Evolutionary conservation across 176 grass and related monocot species (phyloP), one percentile per base, ranked within the genome.

Genomic region (Eragrostis curvula): DNA sequence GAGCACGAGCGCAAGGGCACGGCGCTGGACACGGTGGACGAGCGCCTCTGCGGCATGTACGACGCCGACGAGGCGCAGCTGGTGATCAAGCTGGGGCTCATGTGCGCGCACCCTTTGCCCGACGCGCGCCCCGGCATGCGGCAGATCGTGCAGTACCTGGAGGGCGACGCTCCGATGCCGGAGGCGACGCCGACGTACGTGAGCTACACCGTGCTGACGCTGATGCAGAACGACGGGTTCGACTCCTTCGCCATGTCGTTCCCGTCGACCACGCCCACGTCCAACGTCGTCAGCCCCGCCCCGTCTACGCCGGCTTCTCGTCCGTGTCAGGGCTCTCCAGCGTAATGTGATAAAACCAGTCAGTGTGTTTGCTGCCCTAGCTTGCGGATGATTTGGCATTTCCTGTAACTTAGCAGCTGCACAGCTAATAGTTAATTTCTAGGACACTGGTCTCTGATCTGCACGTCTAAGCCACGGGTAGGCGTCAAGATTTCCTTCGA

Each of bases 221-320:
- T 86, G 57, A 90, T 90, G 88, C 88, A 86, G 73, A 90, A 86
- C 83, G 88, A 86, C 28, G 88, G 88, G 23, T 90, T 90, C 73
- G 88, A 90, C 73, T 86, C 88, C 1, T 90, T 86, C 79, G 73
- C 73, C 67, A 52, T 78, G 88, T 90, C 88, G 3, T 86, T 83
- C 83, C 88, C 88, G 20, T 90, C 88, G n/a, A n/a, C n/a, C 79
- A 73, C 83, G 13, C 83, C 23, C 56, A 68, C 83, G 13, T 73
- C 79, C 5, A 18, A 32, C 67, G 49, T 41, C 67, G 49, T 41
- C 88, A 73, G 78, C 73, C 83, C 32, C 32, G 32, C 79, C 73
- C 79, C 73, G 66, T 82, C 4, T 83, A 79, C 59, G 83, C 66
- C 29, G 79, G 24, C 23, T 52, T 57, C 66, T 86, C 88, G 1